Percentiles rank a stretch among this genome's conserved stretches.
Evolutionary conservation across 2,329 filamentous ascomycete genomes (phyloP).

Genomic region (Phoma sp.): DNA sequence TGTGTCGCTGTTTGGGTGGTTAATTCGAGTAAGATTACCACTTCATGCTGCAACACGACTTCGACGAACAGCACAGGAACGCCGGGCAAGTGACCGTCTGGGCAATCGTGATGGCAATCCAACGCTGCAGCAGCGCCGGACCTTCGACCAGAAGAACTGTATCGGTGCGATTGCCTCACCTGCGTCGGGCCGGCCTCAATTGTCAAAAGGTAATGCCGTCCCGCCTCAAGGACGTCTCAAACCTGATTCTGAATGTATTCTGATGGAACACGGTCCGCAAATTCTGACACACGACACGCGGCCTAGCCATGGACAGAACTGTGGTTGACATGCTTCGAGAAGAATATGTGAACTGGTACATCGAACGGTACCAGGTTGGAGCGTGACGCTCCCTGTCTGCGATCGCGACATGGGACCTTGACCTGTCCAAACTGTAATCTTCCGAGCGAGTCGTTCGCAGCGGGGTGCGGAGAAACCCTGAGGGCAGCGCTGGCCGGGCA

Average conservation of each 20-base stretch:
- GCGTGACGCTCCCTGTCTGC: slow-evolving; percentile 34
- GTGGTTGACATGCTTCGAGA: slow-evolving; percentile 38
- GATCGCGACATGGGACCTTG: slow-evolving; percentile 50
- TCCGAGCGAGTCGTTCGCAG: slow-evolving; percentile 48
- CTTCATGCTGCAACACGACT: slow-evolving; percentile 10
- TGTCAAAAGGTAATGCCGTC: slow-evolving; percentile 20
- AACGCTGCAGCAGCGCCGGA: slow-evolving; percentile 21
- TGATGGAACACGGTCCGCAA: slow-evolving; percentile 21
- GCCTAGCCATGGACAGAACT: slow-evolving; percentile 15
- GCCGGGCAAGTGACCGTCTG: slow-evolving; percentile 28
- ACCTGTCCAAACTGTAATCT: slow-evolving; percentile 44
- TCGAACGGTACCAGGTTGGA: slow-evolving; percentile 27
- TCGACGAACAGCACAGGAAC: background rate
- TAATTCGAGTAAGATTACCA: slow-evolving; percentile 32
- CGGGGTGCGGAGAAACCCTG: slow-evolving; percentile 49
- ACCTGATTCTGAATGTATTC: slow-evolving; percentile 20
- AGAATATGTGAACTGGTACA: slow-evolving; percentile 33
- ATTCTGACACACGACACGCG: slow-evolving; percentile 40
- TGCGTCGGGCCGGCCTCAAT: slow-evolving; percentile 19
- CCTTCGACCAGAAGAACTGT: slow-evolving; percentile 9
- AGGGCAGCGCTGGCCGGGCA: slow-evolving; percentile 43
- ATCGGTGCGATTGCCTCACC: slow-evolving; percentile 29
- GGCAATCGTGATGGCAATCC: slow-evolving; percentile 18
- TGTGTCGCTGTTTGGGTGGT: slow-evolving; percentile 4
- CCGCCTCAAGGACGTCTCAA: slow-evolving; percentile 31